phyloP scores from a whole-genome alignment of 371 early-diverging fungal species.

The Syncephalastrum sp. region DNA sequence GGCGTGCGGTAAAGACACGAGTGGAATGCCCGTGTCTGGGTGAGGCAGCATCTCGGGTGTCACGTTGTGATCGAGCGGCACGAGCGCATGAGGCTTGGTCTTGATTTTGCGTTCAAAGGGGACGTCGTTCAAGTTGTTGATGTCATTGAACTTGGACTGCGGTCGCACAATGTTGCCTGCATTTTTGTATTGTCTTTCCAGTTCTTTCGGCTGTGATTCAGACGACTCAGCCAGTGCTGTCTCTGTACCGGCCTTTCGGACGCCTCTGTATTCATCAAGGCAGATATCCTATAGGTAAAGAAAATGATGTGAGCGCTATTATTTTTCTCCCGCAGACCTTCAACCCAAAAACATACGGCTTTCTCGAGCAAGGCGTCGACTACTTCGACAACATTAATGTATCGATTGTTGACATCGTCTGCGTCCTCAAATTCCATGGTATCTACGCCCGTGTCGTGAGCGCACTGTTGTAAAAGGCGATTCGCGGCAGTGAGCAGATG shows the following conservation, averaged over 20 bases:
- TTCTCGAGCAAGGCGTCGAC: conserved; percentile 82
- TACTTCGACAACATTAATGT: conserved; percentile 67
- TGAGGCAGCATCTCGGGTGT: conserved; percentile 10
- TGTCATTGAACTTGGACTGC: conserved; percentile 84
- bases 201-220: no score
- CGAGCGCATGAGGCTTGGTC: conserved; percentile 78
- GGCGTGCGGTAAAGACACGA: conserved; percentile 74
- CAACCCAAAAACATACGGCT: conserved; percentile 53
- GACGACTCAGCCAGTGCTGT: no score
- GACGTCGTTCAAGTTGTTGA: conserved; percentile 78
- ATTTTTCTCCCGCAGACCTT: no score
- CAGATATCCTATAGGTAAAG: conserved; percentile 34
- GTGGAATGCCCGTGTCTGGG: conserved; percentile 1
- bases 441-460: conserved; percentile 29
- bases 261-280: conserved; percentile 44
- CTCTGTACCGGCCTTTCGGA: no score
- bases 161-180: conserved; percentile 81
- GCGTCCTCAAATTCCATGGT: conserved; percentile 43
- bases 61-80: conserved; percentile 67
- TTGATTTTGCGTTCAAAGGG: conserved; percentile 81
- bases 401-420: conserved; percentile 74
- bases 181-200: conserved; percentile 27
- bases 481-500: conserved; percentile 62
- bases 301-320: not conserved
- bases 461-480: conserved; percentile 49